Evolutionary conservation across 495 filamentous ascomycete species (phyloP).

Genomic region (Penicillium macrosclerotiorum): DNA sequence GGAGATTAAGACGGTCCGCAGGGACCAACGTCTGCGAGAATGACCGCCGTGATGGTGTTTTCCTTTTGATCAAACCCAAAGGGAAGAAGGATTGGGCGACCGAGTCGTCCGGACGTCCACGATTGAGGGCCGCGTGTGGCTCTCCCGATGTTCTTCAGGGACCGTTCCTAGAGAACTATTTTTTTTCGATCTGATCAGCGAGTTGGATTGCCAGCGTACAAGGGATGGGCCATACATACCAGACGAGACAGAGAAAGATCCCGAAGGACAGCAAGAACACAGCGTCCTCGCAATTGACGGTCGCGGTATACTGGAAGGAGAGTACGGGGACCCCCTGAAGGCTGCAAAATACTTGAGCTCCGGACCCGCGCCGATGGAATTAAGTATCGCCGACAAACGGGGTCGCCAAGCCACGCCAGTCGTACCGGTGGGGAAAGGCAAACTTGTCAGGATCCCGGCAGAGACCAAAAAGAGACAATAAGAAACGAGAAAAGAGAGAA

Average conservation of each 20-base stretch:
- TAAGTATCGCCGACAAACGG: conserved; percentile 32
- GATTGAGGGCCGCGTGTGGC: conserved; percentile 23
- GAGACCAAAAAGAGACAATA: too few species aligned
- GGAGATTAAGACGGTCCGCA: conserved; percentile 30
- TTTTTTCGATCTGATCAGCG: conserved; percentile 13
- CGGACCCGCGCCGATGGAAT: conserved; percentile 26
- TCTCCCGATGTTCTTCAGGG: conserved; percentile 17
- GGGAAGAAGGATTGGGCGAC: conserved; percentile 1
- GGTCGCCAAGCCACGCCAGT: conserved; percentile 24
- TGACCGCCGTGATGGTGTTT: conserved; percentile 20
- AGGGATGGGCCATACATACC: not conserved
- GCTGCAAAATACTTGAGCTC: conserved; percentile 26
- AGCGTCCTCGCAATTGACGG: conserved; percentile 8
- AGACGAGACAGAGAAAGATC: not conserved
- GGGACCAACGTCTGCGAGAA: conserved; percentile 29
- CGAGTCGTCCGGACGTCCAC: conserved; percentile 13
- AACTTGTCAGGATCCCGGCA: too few species aligned
- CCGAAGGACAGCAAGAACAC: conserved; percentile 3
- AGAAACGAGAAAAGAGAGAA: too few species aligned
- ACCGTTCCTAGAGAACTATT: conserved; percentile 9
- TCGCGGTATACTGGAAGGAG: conserved; percentile 16
- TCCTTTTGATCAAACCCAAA: conserved; percentile 16
- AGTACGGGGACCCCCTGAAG: conserved; percentile 28
- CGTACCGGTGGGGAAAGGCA: not conserved
- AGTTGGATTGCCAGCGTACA: not conserved